phyloP scores from a whole-genome alignment of 176 grass and related monocot genomes.

The Tillandsia fasciculata region DNA sequence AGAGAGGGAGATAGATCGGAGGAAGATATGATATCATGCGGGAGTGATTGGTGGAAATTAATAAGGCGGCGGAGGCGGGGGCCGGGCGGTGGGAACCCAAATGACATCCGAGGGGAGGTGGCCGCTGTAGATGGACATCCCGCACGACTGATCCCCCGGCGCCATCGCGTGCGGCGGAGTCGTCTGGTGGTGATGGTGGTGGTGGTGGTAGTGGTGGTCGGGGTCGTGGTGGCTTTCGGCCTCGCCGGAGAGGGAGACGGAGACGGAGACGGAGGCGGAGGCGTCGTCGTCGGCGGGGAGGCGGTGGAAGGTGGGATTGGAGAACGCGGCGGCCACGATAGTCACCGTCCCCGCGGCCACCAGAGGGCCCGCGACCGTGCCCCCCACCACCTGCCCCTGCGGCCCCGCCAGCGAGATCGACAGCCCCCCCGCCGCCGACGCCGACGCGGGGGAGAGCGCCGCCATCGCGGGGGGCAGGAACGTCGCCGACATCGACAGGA shows the following conservation, averaged over 20 bases:
- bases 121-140: slow-evolving; percentile 52
- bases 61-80: slow-evolving; percentile 53
- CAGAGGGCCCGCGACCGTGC: slow-evolving; percentile 55
- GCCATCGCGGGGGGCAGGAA: slow-evolving; percentile 56
- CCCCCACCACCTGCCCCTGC: slow-evolving; percentile 88
- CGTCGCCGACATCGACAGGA: slow-evolving; percentile 83
- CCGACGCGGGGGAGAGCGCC: slow-evolving; percentile 28
- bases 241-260: slow-evolving; percentile 31
- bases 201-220: slow-evolving; percentile 20
- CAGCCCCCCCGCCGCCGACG: slow-evolving; percentile 22
- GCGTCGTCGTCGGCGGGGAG: slow-evolving; percentile 60
- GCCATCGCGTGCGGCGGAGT: slow-evolving; percentile 14
- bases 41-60: slow-evolving; percentile 10
- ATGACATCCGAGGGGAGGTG: slow-evolving; percentile 56
- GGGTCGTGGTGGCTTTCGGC: slow-evolving; percentile 31
- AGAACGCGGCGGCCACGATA: slow-evolving; percentile 67
- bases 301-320: slow-evolving; percentile 85
- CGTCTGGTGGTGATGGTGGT: slow-evolving; percentile 17
- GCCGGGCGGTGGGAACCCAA: slow-evolving; percentile 43
- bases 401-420: slow-evolving; percentile 83
- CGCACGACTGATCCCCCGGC: slow-evolving; percentile 24
- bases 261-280: slow-evolving; percentile 33
- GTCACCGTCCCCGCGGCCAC: slow-evolving; percentile 59
- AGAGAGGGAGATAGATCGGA: background rate
- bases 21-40: background rate